Base-by-base conservation (phyloP, 2,329 filamentous ascomycete species). In the Botrytis tulipae region DNA sequence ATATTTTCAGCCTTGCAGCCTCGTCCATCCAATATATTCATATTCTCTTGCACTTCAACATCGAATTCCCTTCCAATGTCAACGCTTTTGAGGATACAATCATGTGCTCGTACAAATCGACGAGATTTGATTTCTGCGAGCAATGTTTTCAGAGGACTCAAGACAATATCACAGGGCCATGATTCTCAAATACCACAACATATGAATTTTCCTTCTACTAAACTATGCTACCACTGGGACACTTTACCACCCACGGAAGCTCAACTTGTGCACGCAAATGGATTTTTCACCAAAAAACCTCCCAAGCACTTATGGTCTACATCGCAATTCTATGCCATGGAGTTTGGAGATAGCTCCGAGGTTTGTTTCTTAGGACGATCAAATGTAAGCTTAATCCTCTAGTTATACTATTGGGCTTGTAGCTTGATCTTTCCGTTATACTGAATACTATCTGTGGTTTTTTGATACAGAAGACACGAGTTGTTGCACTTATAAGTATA, bases 291-390 rank as follows among this genome's bases (percentile, higher is more conserved):
- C 1, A 79, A 80, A 60, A 83, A 86, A 67, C 84, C 84, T 0
- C 88, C 86, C 9, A 80, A 82, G n/a, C 86, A 90, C 76, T 83
- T 91, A 73, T 91, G 87, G 85, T 88, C 87, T 4, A 85, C 87
- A 10, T 84, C 85, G 25, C 85, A 87, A 73, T 93, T 93, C 82
- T 88, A 87, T 76, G 83, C 84, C 5, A 87, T 91, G 74, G 87
- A 88, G 12, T 82, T 84, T 72, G 84, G 85, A 14, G 78, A 81
- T 57, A 79, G 79, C 37, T 78, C 81, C 20, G 80, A 83, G 75
- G 80, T 83, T 22, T 82, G 81, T 59, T 92, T 93, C 79, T 84
- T 93, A 6, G 91, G 91, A 29, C 86, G 91, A 65, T 90, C 87
- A 57, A 93, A 93, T 78, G 91, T 69, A 69, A 69, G 66, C 16